phyloP scores from a whole-genome alignment of 2,329 filamentous ascomycete species.

The Trichoderma sp. region DNA sequence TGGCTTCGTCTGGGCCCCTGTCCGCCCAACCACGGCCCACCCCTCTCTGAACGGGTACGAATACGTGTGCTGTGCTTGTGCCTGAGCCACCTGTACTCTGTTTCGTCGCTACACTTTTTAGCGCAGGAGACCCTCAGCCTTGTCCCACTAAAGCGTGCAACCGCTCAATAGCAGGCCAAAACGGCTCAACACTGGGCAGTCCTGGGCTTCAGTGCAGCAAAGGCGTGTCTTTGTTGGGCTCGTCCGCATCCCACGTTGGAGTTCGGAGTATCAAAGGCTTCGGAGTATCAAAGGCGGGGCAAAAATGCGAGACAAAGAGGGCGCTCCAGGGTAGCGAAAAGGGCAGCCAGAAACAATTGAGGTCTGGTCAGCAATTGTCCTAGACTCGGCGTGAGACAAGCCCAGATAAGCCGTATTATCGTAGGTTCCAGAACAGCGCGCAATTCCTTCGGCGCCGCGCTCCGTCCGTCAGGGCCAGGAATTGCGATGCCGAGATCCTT shows the following conservation, averaged over 20 bases:
- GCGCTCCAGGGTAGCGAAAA: background rate
- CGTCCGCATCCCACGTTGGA: background rate
- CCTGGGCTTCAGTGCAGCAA: slow-evolving; percentile 9
- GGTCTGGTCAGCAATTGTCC: background rate
- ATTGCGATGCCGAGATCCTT: slow-evolving; percentile 8
- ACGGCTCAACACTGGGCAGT: background rate
- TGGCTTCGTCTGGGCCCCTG: slow-evolving; percentile 4
- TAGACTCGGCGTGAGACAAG: background rate
- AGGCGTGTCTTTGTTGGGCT: background rate
- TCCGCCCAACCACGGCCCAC: slow-evolving; percentile 11
- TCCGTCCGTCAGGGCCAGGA: background rate
- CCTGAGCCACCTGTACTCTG: background rate
- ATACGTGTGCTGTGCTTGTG: slow-evolving; percentile 12
- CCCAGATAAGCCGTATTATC: slow-evolving; percentile 3
- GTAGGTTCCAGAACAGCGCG: slow-evolving; percentile 4
- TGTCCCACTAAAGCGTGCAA: background rate
- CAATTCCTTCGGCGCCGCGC: background rate
- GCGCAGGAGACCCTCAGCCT: slow-evolving; percentile 15
- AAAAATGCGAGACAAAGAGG: background rate
- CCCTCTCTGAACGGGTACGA: slow-evolving; percentile 17
- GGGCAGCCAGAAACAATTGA: background rate
- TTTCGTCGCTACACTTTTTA: background rate
- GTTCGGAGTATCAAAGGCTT: background rate
- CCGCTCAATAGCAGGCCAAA: background rate
- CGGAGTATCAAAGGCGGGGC: background rate